A percentile compares a stretch with the other conserved stretches of the same genome.
Conservation (phyloP, 2,329 filamentous ascomycete species). For the Talaromyces sp. region DNA sequence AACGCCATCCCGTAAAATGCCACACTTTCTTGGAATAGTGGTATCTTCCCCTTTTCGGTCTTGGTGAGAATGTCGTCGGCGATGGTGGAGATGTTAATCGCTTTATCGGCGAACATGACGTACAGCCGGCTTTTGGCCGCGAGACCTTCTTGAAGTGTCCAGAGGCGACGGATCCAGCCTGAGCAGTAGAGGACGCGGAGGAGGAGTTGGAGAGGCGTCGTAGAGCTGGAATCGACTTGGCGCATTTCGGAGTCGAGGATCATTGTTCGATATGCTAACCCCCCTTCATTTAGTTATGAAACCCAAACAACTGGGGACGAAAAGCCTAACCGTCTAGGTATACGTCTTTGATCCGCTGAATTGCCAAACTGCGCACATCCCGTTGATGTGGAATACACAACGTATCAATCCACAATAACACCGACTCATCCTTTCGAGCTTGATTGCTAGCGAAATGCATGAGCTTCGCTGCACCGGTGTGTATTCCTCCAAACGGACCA, state of each 20-base stretch:
- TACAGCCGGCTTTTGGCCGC: conserved; percentile 29
- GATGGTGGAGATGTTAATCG: conserved; percentile 24
- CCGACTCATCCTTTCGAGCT: conserved; percentile 16
- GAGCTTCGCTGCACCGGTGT: background rate
- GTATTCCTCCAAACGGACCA: background rate
- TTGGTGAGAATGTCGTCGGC: conserved; percentile 21
- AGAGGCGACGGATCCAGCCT: conserved; percentile 42
- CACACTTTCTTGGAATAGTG: background rate
- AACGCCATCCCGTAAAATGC: background rate
- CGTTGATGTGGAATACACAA: conserved; percentile 22
- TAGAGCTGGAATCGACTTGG: background rate
- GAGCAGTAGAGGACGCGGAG: conserved; percentile 34
- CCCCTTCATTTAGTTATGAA: background rate
- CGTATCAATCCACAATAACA: conserved; percentile 22
- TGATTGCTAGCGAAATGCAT: conserved; percentile 5
- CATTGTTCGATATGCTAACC: background rate
- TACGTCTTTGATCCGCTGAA: conserved; percentile 21
- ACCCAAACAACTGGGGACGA: background rate
- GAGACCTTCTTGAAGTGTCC: conserved; percentile 44
- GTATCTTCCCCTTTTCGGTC: conserved; percentile 15
- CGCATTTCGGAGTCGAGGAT: conserved; percentile 15
- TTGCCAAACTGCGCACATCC: conserved; percentile 20
- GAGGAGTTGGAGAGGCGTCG: conserved; percentile 28
- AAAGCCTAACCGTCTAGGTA: conserved; percentile 19
- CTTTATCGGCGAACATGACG: conserved; percentile 36